These are phyloP conservation scores for Colletotrichum lentis DNA, from an alignment of 2,329 filamentous ascomycete genomes.

Conservation along the genomic window DNA sequence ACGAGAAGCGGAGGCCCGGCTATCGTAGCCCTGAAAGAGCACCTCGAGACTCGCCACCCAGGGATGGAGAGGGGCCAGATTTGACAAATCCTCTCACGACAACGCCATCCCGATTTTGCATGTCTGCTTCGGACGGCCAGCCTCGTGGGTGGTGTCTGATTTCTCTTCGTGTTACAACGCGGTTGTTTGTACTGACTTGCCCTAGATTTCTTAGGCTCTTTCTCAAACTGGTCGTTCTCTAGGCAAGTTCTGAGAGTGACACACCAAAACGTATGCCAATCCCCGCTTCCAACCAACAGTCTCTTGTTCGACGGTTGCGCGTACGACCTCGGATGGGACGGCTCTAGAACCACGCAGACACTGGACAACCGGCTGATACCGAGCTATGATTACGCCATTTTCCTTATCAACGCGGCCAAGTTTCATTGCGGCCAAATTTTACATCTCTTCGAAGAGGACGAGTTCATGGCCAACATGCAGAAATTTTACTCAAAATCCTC, in stretches of 20 bases:
- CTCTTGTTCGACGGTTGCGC: conserved; percentile 60
- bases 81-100: conserved; percentile 28
- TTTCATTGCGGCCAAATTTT: conserved; percentile 64
- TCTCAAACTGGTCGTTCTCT: conserved; percentile 65
- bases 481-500: conserved; percentile 43
- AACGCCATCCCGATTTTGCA: conserved; percentile 21
- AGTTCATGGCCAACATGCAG: conserved; percentile 53
- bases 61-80: conserved; percentile 14
- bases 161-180: neutral
- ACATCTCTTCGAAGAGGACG: conserved; percentile 62
- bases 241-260: conserved; percentile 58
- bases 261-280: conserved; percentile 56
- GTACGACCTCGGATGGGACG: conserved; percentile 50
- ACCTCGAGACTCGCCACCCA: neutral
- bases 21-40: conserved; percentile 8
- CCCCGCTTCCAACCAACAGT: conserved; percentile 52
- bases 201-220: conserved; percentile 61
- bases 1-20: neutral
- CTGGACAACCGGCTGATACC: conserved; percentile 32
- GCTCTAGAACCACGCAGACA: conserved; percentile 3
- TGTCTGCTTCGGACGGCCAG: conserved; percentile 25
- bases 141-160: neutral
- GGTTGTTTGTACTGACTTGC: neutral
- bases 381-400: conserved; percentile 59
- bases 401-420: conserved; percentile 64